phyloP scores from a whole-genome alignment of 176 grass and related monocot species.

The Typha latifolia region DNA sequence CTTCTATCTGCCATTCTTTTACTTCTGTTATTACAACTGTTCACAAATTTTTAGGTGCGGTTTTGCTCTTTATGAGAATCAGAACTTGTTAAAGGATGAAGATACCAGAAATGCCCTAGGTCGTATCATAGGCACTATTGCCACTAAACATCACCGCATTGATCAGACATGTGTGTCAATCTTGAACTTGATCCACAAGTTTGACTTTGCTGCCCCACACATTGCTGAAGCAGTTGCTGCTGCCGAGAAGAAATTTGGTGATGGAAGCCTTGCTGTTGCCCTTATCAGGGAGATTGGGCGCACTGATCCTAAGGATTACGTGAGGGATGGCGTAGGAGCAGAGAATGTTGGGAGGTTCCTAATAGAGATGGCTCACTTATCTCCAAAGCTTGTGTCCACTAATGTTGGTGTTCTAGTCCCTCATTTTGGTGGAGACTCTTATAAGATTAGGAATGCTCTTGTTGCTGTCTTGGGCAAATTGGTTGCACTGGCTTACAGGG shows the following conservation, averaged over 20 bases:
- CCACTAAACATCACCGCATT: slow-evolving; percentile 66
- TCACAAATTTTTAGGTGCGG: slow-evolving; percentile 29
- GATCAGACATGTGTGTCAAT: slow-evolving; percentile 81
- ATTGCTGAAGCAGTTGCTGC: slow-evolving; percentile 67
- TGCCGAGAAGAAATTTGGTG: slow-evolving; percentile 66
- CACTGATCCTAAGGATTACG: slow-evolving; percentile 79
- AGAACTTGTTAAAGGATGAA: slow-evolving; percentile 59
- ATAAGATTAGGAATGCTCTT: slow-evolving; percentile 97
- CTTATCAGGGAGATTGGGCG: slow-evolving; percentile 80
- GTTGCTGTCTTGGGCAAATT: slow-evolving; percentile 89
- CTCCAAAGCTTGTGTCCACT: slow-evolving; percentile 81
- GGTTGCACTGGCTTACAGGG: slow-evolving; percentile 71
- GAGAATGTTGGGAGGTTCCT: slow-evolving; percentile 89
- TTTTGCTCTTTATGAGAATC: slow-evolving; percentile 71
- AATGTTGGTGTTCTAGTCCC: slow-evolving; percentile 80
- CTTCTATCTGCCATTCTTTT: slow-evolving; percentile 16
- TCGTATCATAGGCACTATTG: slow-evolving; percentile 64
- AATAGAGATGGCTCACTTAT: slow-evolving; percentile 61
- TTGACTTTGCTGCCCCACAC: slow-evolving; percentile 55
- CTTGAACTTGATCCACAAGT: slow-evolving; percentile 76
- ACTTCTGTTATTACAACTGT: not conserved
- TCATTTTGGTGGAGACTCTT: slow-evolving; percentile 94
- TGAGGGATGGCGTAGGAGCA: slow-evolving; percentile 64
- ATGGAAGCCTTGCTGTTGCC: slow-evolving; percentile 75
- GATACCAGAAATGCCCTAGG: slow-evolving; percentile 63